Evolutionary conservation across 2,329 filamentous ascomycete genomes (phyloP), one percentile per base, ranked within the genome.

Genomic region (Dryadomyces quercus-mongolicae): DNA sequence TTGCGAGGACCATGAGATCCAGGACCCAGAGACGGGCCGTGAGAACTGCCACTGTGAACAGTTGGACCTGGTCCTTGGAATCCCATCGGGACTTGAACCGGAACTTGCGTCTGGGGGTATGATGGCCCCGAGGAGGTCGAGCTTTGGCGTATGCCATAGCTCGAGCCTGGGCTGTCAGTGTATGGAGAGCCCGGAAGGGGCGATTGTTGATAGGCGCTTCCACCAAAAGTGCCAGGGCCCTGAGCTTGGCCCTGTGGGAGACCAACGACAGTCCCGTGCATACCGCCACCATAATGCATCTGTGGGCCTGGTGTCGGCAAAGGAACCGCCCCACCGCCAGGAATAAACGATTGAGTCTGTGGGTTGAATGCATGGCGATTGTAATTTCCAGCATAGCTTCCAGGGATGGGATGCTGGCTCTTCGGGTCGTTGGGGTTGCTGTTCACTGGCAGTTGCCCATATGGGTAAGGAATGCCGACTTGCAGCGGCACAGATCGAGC

Each of bases 261-360:
- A 10, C 40, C 22, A 40, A 22, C 21, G 22, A 51, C 18, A 1
- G 54, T 44, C 5, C 44, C 54, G 12, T 43, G 52, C 5, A 38
- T 20, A 1, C 66, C 67, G 54, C 21, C 55, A 9, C 66, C 67
- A 55, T 77, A 81, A 22, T 70, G 70, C 48, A 77, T 64, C 58
- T 78, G 76, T 54, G 75, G 40, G 34, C 43, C 44, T 3, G 56
- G 49, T 21, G 20, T 43, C 72, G 74, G 43, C 70, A 71, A 4
- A 18, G 42, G 8, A 12, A 44, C 42, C 42, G 73, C 57, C 74
- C 47, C 36, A 21, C 68, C 73, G 57, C 80, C 73, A 1, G 92
- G 92, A 22, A 95, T 81, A 67, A 97, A 96, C 0, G 91, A 87
- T 64, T 95, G 88, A 16, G 88, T 96, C 70, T 95, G 91, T 1